Conservation (phyloP, 352 stramenopile genomes). For the Globisporangium solare region DNA sequence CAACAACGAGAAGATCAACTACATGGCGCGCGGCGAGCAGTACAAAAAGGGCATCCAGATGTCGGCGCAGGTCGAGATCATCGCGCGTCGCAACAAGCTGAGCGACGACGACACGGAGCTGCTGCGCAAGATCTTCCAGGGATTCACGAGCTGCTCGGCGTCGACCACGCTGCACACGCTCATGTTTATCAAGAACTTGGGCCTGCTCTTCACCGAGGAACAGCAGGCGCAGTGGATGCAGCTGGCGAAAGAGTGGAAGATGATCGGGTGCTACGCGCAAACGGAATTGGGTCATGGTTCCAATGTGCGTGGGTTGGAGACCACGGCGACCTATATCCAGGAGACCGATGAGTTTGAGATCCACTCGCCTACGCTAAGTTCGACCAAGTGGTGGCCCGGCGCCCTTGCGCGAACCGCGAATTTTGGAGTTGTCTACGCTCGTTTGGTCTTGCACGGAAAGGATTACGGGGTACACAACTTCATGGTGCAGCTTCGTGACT, state of each 20-base stretch:
- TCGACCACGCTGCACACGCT: constrained; percentile 66
- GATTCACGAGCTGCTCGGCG: constrained; percentile 46
- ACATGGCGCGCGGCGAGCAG: constrained; percentile 54
- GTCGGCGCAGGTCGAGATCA: constrained; percentile 50
- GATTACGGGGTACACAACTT: constrained; percentile 96
- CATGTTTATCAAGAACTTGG: constrained; percentile 69
- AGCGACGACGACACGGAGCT: constrained; percentile 55
- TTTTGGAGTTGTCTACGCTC: constrained; percentile 83
- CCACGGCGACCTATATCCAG: constrained; percentile 91
- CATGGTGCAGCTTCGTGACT: constrained; percentile 91
- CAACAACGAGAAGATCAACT: constrained; percentile 61
- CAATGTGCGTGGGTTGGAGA: constrained; percentile 90
- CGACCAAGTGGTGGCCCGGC: constrained; percentile 96
- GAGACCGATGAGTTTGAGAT: constrained; percentile 92
- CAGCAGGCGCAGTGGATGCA: constrained; percentile 68
- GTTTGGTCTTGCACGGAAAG: constrained; percentile 76
- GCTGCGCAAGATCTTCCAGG: constrained; percentile 46
- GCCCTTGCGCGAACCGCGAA: constrained; percentile 93
- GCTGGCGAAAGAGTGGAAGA: constrained; percentile 58
- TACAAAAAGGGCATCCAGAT: constrained; percentile 56
- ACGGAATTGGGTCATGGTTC: constrained; percentile 89
- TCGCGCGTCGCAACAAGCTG: constrained; percentile 42
- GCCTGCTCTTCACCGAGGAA: constrained; percentile 58
- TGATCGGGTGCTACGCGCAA: constrained; percentile 84
- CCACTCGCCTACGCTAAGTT: constrained; percentile 92